Evolutionary conservation across 768 basidiomycete genomes (phyloP), one percentile per base, ranked within the genome.

Genomic region (Pleurotus ostreatus): DNA sequence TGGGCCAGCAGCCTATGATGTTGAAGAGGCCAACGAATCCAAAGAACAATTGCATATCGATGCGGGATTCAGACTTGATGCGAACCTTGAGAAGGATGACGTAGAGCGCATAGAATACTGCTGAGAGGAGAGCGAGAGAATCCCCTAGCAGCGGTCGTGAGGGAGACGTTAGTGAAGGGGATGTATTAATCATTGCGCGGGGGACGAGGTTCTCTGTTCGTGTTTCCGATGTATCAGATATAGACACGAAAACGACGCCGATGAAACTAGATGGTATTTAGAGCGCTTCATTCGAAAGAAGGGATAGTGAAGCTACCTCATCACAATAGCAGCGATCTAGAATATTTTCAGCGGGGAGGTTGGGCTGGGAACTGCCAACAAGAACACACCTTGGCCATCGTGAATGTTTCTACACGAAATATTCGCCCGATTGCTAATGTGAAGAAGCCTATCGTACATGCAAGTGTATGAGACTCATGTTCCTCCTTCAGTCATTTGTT

Each of bases 11-110:
- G 13, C 75, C 68, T 4, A 89, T 58, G 65, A 92, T 83, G 68
- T 91, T 96, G 75, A 91, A 92, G 12, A 93, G 72, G 8, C 94
- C 93, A 23, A 96, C 93, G 61, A 92, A 96, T 20, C 95, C 95
- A 64, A 97, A 94, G 75, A 97, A 95, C 25, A 95, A 77, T 60
- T 93, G 89, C 94, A 95, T 94, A 67, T 95, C 86, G 62, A 94
- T 81, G 54, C 92, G 80, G 4, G 88, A 88, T 65, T 95, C 92
- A 37, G 80, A 78, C 44, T 80, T 83, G 52, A 97, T 89, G 55
- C 84, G 83, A 45, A 94, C 88, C 70, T 98, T 98, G 64, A 98
- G 79, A 48, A 96, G 77, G 60, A 88, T 87, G 44, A 94, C 86
- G 70, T 98, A 98, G 46, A 89, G 68, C 0, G 94, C 89, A 67